Evolutionary conservation across 257 asterid genomes (phyloP).

Genomic region (Parsonsia alboflavescens): DNA sequence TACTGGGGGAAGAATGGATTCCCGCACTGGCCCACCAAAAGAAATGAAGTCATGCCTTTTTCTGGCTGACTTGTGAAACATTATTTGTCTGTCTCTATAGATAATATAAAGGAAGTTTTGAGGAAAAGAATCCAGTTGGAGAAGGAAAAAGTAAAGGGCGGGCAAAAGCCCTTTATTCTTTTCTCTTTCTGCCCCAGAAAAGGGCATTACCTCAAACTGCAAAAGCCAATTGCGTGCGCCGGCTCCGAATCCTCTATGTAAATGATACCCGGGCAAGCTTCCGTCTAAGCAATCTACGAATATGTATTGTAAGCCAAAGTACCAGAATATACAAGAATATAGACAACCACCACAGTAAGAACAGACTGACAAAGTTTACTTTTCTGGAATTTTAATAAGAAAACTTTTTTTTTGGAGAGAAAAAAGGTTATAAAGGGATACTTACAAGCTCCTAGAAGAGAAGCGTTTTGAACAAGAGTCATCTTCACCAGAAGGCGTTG

Average conservation of each 20-base stretch:
- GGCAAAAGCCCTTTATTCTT: conserved; percentile 14
- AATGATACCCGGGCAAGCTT: conserved; percentile 87
- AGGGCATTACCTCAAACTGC: conserved; percentile 73
- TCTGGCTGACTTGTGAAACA: background rate
- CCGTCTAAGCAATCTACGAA: conserved; percentile 91
- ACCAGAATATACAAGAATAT: background rate
- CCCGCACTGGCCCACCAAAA: background rate
- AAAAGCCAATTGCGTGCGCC: conserved; percentile 84
- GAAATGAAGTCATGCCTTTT: background rate
- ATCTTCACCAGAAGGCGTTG: conserved; percentile 24
- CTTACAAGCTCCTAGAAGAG: conserved; percentile 22
- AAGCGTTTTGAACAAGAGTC: conserved; percentile 29
- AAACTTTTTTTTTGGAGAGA: too few relatives aligned
- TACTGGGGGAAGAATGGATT: background rate
- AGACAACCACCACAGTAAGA: background rate
- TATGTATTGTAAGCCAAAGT: background rate
- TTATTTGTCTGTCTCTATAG: background rate
- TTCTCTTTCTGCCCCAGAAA: conserved; percentile 18
- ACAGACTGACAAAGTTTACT: background rate
- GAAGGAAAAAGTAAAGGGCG: background rate
- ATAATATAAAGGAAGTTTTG: background rate
- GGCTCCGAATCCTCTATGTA: conserved; percentile 83
- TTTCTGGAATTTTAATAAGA: background rate
- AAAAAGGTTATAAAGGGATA: background rate
- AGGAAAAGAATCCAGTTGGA: background rate